Evolutionary conservation across 2,329 filamentous ascomycete genomes (phyloP), one percentile per base, ranked within the genome.

Genomic region (Diaporthe destruens): DNA sequence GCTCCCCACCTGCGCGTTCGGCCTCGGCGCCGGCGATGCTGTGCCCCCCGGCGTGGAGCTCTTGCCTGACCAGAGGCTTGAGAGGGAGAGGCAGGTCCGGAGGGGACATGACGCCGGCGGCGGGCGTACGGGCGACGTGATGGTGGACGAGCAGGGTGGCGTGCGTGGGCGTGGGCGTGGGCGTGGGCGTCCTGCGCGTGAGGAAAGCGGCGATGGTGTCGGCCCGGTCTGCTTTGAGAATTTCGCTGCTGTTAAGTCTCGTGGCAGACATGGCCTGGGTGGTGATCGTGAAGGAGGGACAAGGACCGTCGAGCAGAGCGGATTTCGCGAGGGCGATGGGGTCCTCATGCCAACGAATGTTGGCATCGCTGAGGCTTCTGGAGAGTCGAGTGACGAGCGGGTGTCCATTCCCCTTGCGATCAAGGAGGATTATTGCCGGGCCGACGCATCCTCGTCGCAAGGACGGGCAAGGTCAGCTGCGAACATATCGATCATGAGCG

Each of bases 241-340:
- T 74, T 87, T 88, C 75, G 87, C 87, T 83, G 88, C 85, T 75
- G 82, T 88, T 20, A 87, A 86, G 0, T 85, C 86, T 0, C 85
- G 84, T 1, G 78, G 80, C 2, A 85, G 85, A 75, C 83, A 77
- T 34, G 86, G 87, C 67, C 79, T 85, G n/a, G 86, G 83, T 56
- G 84, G 23, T 18, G 12, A 6, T 14, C n/a, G 16, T 34, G 20
- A 32, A 9, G 57, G 25, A 36, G 23, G 9, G 59, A 51, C 9
- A n/a, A 51, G 36, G 34, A 29, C 14, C 1, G 9, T 23, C 14
- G 23, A 7, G 14, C 36, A 44, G 39, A 18, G 8, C 9, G 36
- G 9, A n/a, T 9, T 8, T 3, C 2, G 56, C 18, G 36, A 3
- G 11, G 39, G 9, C 6, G 23, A 61, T 32, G 56, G 14, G 56